Percentiles rank a stretch among this genome's conserved stretches.
These are phyloP conservation scores for Alopecurus myosuroides DNA, from an alignment of 176 grass and related monocot genomes.

Conservation along the genomic window DNA sequence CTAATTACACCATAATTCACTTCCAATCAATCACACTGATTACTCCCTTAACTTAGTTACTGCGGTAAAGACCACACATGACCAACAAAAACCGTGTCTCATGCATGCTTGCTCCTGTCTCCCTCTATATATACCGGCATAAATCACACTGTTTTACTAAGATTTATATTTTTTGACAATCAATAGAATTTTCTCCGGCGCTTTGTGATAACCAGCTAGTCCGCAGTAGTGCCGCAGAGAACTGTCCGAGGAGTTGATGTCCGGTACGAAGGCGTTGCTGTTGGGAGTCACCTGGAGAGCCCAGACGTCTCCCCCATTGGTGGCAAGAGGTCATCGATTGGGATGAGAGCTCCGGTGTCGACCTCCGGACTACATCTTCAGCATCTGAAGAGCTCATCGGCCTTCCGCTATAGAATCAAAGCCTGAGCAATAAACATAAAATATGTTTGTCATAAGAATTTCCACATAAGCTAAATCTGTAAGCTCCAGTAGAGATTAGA, in stretches of 20 bases:
- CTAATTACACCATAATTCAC: not conserved
- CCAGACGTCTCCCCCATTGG: conserved; percentile 38
- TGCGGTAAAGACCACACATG: no score
- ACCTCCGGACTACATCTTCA: conserved; percentile 44
- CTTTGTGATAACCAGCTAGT: conserved; percentile 7
- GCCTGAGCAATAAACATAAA: not conserved
- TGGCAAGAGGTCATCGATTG: conserved; percentile 64
- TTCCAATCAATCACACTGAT: not conserved
- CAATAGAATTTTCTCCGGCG: conserved; percentile 28
- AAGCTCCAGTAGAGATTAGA: not conserved
- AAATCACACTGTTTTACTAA: not conserved
- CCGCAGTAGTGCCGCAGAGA: conserved; percentile 22
- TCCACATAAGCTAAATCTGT: not conserved
- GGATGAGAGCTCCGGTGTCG: conserved; percentile 46
- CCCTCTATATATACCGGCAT: not conserved
- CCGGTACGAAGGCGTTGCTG: no score
- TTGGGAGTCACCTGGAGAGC: not conserved
- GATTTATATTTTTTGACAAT: no score
- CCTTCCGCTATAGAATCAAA: not conserved
- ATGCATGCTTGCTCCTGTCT: not conserved
- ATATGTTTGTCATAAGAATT: not conserved
- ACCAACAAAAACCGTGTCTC: not conserved
- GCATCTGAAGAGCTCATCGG: no score
- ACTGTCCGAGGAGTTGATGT: conserved; percentile 47
- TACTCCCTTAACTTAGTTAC: not conserved